A percentile compares a stretch with the other conserved stretches of the same genome.
Evolutionary conservation across 83 land plant genomes (phyloP).

Genomic region (Picea abies): DNA sequence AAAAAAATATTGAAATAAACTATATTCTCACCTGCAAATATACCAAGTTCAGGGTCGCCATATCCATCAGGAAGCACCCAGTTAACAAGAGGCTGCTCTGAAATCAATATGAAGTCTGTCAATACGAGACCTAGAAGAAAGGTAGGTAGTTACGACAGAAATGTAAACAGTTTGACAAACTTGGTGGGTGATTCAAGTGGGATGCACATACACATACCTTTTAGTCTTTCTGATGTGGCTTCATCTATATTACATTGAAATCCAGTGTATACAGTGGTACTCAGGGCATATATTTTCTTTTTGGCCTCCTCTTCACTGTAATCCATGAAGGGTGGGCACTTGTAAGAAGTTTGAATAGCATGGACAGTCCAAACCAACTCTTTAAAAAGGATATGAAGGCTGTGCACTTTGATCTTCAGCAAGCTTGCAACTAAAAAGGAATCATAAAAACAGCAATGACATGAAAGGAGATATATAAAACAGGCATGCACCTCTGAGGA

Average conservation of each 20-base stretch:
- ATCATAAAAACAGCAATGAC: too few relatives aligned
- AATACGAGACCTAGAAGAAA: background rate
- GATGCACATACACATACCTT: conserved; percentile 37
- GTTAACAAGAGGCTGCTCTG: conserved; percentile 19
- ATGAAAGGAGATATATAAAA: too few relatives aligned
- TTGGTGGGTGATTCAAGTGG: background rate
- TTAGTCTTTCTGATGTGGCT: conserved; percentile 75
- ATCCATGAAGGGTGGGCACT: background rate
- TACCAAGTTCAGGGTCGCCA: conserved; percentile 16
- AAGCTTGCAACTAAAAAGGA: too few relatives aligned
- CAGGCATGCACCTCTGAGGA: too few relatives aligned
- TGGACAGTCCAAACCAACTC: too few relatives aligned
- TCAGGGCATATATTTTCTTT: conserved; percentile 82
- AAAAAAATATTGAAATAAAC: background rate
- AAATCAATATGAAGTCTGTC: background rate
- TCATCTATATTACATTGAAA: conserved; percentile 77
- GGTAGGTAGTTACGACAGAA: background rate
- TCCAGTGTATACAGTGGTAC: conserved; percentile 79
- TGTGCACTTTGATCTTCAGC: too few relatives aligned
- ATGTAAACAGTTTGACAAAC: background rate
- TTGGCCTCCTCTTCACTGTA: conserved; percentile 82
- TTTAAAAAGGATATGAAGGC: too few relatives aligned
- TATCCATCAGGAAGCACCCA: conserved; percentile 21
- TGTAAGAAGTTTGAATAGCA: background rate
- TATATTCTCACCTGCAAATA: conserved; percentile 10